phyloP scores from a whole-genome alignment of 768 basidiomycete genomes.

The Kwoniella sp. region DNA sequence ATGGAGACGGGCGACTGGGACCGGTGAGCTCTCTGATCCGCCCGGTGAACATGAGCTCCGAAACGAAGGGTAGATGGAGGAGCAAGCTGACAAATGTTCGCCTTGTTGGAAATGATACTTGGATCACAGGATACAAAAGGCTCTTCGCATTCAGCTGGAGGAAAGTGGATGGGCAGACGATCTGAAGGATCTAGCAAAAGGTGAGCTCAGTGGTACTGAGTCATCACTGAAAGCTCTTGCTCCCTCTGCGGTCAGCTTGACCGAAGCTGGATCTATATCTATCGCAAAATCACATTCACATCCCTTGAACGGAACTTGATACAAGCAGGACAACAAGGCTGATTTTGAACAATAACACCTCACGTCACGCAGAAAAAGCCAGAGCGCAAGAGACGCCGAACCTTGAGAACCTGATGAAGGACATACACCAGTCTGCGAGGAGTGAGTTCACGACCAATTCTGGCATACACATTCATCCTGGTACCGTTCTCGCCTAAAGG shows the following conservation, averaged over 20 bases:
- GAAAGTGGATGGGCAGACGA: constrained; percentile 49
- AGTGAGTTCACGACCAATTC: constrained; percentile 34
- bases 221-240: too few species aligned
- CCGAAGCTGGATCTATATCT: too few species aligned
- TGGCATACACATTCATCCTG: neutral
- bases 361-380: constrained; percentile 30
- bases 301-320: too few species aligned
- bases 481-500: neutral
- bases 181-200: constrained; percentile 49
- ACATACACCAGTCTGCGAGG: constrained; percentile 35
- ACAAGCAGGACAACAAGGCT: neutral
- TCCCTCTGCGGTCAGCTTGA: too few species aligned
- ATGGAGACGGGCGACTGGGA: constrained; percentile 52
- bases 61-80: too few species aligned
- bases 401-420: constrained; percentile 33
- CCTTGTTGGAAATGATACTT: too few species aligned
- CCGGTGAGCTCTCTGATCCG: constrained; percentile 41
- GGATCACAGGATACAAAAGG: constrained; percentile 42
- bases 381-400: constrained; percentile 42
- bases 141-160: constrained; percentile 31
- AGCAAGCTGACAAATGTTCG: neutral
- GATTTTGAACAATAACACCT: neutral
- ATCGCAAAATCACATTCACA: too few species aligned
- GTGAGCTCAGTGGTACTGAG: too few species aligned
- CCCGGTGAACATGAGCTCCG: neutral